Evolutionary conservation across 345 rosid genomes (phyloP), one percentile per base, ranked within the genome.

Genomic region (Ailanthus altissimus): DNA sequence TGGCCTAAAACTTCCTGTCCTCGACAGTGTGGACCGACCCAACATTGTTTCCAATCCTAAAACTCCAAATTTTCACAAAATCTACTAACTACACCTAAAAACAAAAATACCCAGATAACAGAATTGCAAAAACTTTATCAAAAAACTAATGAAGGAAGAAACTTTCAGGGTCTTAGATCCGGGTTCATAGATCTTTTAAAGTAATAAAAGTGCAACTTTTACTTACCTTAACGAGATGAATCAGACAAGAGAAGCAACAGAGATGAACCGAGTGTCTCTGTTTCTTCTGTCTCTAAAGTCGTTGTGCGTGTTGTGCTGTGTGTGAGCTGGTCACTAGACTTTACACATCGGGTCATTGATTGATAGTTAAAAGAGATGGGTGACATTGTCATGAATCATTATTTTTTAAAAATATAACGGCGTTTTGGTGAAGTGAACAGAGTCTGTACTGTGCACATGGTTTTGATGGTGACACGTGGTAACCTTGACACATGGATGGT

Each of bases 1-100:
- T 0, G 94, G 90, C 85, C 98, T 86, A 80, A 93, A 91, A 65
- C 91, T 86, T 59, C 88, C 90, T 47, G 87, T 46, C 69, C 96
- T 85, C 21, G 82, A 76, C 18, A 88, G 63, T 28, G 80, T 28
- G 12, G 90, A 80, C 77, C 98, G 88, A 53, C 91, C 86, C 64
- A 83, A 75, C 98, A 95, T 93, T 84, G 72, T 56, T 70, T 13
- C 38, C 18, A 26, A 78, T 64, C 45, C 23, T 58, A 18, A 76
- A 74, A 58, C 61, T 69, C 64, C 43, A n/a, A 69, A 51, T 16
- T 32, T 47, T 5, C 46, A 59, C 73, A 43, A 59, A 77, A 81
- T 76, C 79, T 47, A 75, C 5, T 40, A 60, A 69, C 61, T 25
- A 43, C 51, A 32, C 64, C 75, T 71, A 53, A 42, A 49, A 74